These are phyloP conservation scores for Trichoderma simmonsii DNA, from an alignment of 2,329 filamentous ascomycete genomes.

Conservation along the genomic window DNA sequence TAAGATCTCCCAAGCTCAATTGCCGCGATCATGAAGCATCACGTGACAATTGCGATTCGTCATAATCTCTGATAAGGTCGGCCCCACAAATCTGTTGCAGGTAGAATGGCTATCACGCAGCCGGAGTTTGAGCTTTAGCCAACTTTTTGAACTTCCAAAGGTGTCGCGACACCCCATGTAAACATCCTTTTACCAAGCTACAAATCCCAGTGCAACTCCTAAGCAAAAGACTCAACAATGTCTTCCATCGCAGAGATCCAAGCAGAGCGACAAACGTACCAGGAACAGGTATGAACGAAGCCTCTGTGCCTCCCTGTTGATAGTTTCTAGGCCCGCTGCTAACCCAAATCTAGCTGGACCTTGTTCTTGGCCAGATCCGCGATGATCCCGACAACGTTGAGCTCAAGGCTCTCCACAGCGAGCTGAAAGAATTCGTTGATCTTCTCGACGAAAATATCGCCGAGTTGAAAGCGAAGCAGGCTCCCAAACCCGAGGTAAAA, in stretches of 20 bases:
- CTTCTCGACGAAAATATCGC: conserved; percentile 77
- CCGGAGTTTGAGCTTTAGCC: background rate
- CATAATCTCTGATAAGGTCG: background rate
- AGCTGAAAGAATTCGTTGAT: conserved; percentile 78
- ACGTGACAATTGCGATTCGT: background rate
- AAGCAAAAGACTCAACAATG: conserved; percentile 23
- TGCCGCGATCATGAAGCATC: background rate
- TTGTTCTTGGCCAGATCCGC: conserved; percentile 70
- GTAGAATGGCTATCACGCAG: background rate
- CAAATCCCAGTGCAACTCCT: background rate
- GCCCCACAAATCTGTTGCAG: background rate
- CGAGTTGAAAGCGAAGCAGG: conserved; percentile 62
- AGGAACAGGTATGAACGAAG: conserved; percentile 50
- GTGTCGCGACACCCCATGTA: background rate
- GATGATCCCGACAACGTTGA: conserved; percentile 78
- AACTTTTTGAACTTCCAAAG: background rate
- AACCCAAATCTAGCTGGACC: conserved; percentile 61
- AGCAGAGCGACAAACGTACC: conserved; percentile 52
- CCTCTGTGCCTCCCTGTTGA: background rate
- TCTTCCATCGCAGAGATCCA: conserved; percentile 42
- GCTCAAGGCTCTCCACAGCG: conserved; percentile 71
- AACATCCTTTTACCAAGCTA: background rate
- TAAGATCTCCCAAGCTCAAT: background rate
- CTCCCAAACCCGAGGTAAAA: conserved; percentile 39
- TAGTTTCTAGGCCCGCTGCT: conserved; percentile 18